Evolutionary conservation across 2,329 filamentous ascomycete species (phyloP), one percentile per base, ranked within the genome.

Genomic region (Colletotrichum tanaceti): DNA sequence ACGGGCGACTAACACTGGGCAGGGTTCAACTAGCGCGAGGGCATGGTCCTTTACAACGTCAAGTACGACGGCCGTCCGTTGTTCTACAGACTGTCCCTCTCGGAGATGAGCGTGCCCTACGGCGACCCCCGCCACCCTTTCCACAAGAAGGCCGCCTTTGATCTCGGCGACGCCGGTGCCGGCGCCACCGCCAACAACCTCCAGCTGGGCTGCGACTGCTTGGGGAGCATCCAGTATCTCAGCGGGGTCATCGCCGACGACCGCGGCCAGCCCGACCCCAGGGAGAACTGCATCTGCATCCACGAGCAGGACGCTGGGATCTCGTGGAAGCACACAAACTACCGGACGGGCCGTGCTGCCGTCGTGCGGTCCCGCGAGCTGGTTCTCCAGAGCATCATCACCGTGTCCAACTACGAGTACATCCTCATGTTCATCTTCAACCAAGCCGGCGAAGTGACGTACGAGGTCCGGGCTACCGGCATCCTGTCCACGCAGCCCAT

Each of bases 271-370:
- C 84, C 88, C 0, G 83, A 81, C 10, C 72, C 81, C 1, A 82
- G 83, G 32, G 83, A 83, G 18, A 91, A 91, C 70, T 89, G 90
- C 6, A 81, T 91, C 63, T 92, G 90, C 73, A 79, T 92, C 4
- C 90, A 92, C 73, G 90, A 92, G 75, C 87, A 91, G 74, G 90
- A 92, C 72, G 86, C 87, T 61, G 90, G 90, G 5, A 90, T 92
- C 49, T 83, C 85, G 7, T 91, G 89, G 89, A 91, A 92, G 74
- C 90, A 91, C 77, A 90, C 89, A 5, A 91, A 92, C 79, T 90
- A 86, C 80, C 83, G 89, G 4, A 91, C 88, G 0, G 82, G 83
- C 35, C 83, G 87, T 1, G 88, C 88, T 0, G 87, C 89, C 1
- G 87, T 91, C 0, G 87, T 86, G 0, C 82, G 90, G 9, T 82